phyloP scores from a whole-genome alignment of 106 monocot genomes.

The Apostasia ramifera region DNA sequence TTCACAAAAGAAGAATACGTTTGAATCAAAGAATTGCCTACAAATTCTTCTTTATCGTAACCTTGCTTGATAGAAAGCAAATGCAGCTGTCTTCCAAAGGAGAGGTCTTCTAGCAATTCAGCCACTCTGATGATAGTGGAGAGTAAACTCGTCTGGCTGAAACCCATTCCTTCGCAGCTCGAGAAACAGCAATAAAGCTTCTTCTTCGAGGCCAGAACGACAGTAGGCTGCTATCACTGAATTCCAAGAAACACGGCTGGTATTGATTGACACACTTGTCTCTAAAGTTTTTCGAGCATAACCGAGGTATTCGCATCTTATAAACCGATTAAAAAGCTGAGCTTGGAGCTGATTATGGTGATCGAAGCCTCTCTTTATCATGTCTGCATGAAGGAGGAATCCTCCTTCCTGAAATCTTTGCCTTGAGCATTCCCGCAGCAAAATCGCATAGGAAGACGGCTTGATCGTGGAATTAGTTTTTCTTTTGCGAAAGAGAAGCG shows the following conservation, averaged over 20 bases:
- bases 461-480: neutral
- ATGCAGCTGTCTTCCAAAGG: slow-evolving; percentile 17
- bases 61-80: slow-evolving; percentile 19
- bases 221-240: slow-evolving; percentile 16
- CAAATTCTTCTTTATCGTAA: slow-evolving; percentile 22
- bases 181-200: slow-evolving; percentile 18
- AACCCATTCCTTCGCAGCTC: slow-evolving; percentile 11
- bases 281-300: slow-evolving; percentile 17
- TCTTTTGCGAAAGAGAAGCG: neutral
- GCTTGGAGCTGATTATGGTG: slow-evolving; percentile 1
- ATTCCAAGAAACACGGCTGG: slow-evolving; percentile 19
- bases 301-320: slow-evolving; percentile 10
- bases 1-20: slow-evolving; percentile 19
- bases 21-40: slow-evolving; percentile 27
- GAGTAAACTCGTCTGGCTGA: slow-evolving; percentile 20
- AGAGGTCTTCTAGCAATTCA: neutral
- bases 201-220: neutral
- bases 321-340: slow-evolving; percentile 15
- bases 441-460: slow-evolving; percentile 1
- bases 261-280: neutral
- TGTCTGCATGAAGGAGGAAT: slow-evolving; percentile 19
- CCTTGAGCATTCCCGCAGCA: slow-evolving; percentile 14
- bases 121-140: slow-evolving; percentile 6
- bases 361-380: slow-evolving; percentile 17
- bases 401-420: slow-evolving; percentile 4